Evolutionary conservation across 805 yeast genomes (phyloP), one percentile per base, ranked within the genome.

Genomic region (Blastobotrys robertii): DNA sequence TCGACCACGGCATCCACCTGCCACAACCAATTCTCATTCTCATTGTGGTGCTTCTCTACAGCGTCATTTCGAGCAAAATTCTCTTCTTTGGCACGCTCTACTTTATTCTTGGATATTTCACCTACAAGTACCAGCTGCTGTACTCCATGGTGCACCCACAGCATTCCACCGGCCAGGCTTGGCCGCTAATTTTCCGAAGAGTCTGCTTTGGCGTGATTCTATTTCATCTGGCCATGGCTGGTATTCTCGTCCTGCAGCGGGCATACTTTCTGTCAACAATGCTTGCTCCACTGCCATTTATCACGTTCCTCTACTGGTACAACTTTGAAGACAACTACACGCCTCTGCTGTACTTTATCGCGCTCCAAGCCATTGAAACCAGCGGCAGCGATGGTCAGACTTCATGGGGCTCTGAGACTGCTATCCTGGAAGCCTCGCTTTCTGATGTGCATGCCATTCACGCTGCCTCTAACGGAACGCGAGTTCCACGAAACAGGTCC

Each of bases 121-220:
- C 88, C 7, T 86, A 79, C 72, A 90, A 90, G 63, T 90, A 88
- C 60, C 96, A 87, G 62, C 68, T 90, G 46, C 67, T 92, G 50
- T 90, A 85, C 59, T 82, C 95, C 0, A 81, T 92, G 67, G 87
- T 86, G 29, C 97, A 92, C 60, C 88, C 94, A 8, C 96, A 94
- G 32, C 97, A 92, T 63, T 87, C 96, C 0, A 92, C 96, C 0
- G 98, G 97, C 1, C 84, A 83, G 57, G 94, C 90, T 1, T 90
- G 97, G 97, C 95, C 96, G 0, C 67, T 87, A 39, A 79, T 90
- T 2, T 82, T 84, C 56, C 71, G 95, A 53, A 71, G 98, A 51
- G 77, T 88, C 1, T 76, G 84, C 43, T 58, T 86, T 45, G 97
- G 97, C 0, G 63, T 90, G 19, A 62, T 84, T 30, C 68, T 90